Percentiles rank a stretch among this genome's conserved stretches.
Conservation (phyloP, 257 asterid genomes). For the Solanum virginianum region DNA sequence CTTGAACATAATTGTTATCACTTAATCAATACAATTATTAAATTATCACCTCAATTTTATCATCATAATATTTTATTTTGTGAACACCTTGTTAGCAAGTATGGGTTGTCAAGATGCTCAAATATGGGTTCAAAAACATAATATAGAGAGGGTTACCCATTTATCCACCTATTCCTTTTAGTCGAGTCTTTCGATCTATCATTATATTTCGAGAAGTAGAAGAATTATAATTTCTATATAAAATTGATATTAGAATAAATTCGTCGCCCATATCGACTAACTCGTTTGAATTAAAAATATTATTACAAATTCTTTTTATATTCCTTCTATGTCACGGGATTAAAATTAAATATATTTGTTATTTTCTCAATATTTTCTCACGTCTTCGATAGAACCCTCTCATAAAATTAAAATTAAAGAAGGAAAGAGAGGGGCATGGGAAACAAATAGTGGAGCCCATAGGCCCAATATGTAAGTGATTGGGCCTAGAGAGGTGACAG, state of each 20-base stretch:
- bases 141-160: no score
- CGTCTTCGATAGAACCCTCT: neutral
- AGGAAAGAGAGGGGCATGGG: neutral
- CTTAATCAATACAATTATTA: no score
- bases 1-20: no score
- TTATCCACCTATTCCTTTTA: neutral
- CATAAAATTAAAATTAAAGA: no score
- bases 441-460: neutral
- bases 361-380: neutral
- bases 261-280: neutral
- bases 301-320: no score
- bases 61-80: no score
- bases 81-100: neutral
- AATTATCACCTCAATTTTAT: no score
- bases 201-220: neutral
- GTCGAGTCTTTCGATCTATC: neutral
- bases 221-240: neutral
- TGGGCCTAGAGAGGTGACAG: neutral
- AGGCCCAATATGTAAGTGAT: neutral
- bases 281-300: neutral
- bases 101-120: neutral
- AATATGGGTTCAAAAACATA: neutral
- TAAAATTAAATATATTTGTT: no score
- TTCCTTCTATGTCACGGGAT: neutral
- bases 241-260: no score